phyloP scores from a whole-genome alignment of 371 early-diverging fungal genomes.

The Fennellomyces sp. region DNA sequence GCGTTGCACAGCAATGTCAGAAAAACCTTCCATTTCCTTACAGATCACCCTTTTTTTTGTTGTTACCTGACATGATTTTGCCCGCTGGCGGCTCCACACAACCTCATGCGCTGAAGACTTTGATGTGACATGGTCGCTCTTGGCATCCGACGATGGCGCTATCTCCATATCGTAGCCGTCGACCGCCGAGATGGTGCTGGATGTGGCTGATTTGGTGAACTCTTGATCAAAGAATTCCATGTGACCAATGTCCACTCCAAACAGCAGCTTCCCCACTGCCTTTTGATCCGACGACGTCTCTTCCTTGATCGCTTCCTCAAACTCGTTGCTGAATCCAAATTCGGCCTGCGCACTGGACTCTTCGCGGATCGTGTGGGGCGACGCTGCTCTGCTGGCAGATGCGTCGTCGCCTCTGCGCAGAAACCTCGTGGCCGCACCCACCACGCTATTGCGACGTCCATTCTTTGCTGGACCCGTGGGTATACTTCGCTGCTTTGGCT shows the following conservation, averaged over 20 bases:
- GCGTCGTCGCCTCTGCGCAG: conserved; percentile 14
- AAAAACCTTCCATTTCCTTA: too few relatives aligned
- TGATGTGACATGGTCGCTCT: conserved; percentile 26
- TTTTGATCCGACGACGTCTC: conserved; percentile 5
- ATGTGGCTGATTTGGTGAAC: conserved; percentile 14
- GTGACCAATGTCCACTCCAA: conserved; percentile 33
- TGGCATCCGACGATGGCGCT: conserved; percentile 20
- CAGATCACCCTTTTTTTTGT: not conserved
- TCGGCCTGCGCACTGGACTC: too few relatives aligned
- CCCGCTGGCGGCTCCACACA: conserved; percentile 29
- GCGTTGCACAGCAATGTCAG: not conserved
- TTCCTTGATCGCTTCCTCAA: conserved; percentile 14
- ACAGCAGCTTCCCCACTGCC: conserved; percentile 30
- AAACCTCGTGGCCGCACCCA: conserved; percentile 26
- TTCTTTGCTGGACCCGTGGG: not conserved
- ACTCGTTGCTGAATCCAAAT: conserved; percentile 16
- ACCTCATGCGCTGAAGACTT: conserved; percentile 13
- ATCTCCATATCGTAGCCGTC: not conserved
- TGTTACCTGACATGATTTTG: conserved; percentile 40
- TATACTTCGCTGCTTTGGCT: not conserved
- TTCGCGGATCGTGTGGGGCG: too few relatives aligned
- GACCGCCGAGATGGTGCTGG: conserved; percentile 14
- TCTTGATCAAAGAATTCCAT: conserved; percentile 28
- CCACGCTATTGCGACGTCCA: conserved; percentile 25
- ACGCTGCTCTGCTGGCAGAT: too few relatives aligned